Base-by-base conservation (phyloP, 352 stramenopile genomes). In the Poterioochromonas sp. region DNA sequence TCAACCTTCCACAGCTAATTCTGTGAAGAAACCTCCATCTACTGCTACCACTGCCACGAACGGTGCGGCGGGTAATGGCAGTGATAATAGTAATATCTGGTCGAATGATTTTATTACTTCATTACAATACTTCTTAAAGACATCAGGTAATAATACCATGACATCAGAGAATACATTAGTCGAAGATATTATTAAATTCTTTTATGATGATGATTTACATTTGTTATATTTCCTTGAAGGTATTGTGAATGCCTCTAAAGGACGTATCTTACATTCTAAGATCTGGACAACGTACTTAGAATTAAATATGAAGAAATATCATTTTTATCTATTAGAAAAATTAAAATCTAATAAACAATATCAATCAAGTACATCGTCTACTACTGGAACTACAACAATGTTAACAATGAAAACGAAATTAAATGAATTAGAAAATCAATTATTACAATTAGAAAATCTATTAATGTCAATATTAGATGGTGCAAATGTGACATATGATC, bases 391-490 rank as follows among this genome's bases (percentile, higher is more conserved):
- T 5, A 37, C 58, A 8, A 26, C 26, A 11, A 40, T 68, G 58
- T n/a, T n/a, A n/a, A n/a, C n/a, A n/a, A n/a, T n/a, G n/a, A n/a
- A n/a, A n/a, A n/a, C n/a, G n/a, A n/a, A n/a, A n/a, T n/a, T n/a
- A n/a, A 64, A 35, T 35, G 53, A 64, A 3, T 11, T 35, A 34
- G 18, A n/a, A 64, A 64, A 3, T 32, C 2, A 43, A 32, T 1
- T 44, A 20, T n/a, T 41, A 73, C 3, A 1, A 26, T 44, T 47
- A 29, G 63, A 73, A 32, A 47, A 43, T 43, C 2, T 3, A 29
- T 11, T 73, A 8, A 40, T 47, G 8, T n/a, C 2, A 35, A 74
- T 74, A 54, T 74, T 74, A n/a, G 65, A 74, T 39, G 40, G 39
- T 35, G 20, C 65, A 3, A 74, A 51, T 34, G 18, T 5, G 34